These are phyloP conservation scores for Xylariales sp. DNA, from an alignment of 2,329 filamentous ascomycete genomes.

Conservation along the genomic window DNA sequence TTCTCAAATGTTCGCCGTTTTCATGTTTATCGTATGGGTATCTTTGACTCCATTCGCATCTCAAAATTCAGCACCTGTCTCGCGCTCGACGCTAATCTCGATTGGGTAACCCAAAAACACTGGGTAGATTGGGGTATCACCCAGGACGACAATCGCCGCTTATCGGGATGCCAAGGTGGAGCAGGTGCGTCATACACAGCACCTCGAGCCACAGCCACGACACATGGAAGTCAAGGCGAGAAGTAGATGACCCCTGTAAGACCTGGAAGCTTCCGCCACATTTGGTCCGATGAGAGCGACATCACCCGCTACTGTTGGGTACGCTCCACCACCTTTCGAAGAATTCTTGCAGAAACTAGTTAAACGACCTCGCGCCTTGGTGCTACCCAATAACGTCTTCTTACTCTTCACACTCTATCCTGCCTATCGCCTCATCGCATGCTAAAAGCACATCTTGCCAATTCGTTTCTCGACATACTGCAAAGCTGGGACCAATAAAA, in stretches of 20 bases:
- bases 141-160: conserved; percentile 19
- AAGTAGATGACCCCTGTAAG: neutral
- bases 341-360: neutral
- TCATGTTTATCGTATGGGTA: neutral
- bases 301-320: conserved; percentile 3
- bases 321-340: neutral
- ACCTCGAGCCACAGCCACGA: neutral
- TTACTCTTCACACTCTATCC: too few relatives aligned
- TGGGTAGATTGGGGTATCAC: too few relatives aligned
- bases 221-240: conserved; percentile 1
- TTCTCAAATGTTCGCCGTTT: conserved; percentile 5
- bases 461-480: too few relatives aligned
- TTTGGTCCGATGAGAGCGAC: conserved; percentile 3
- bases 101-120: conserved; percentile 17
- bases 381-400: too few relatives aligned
- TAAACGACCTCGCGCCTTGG: too few relatives aligned
- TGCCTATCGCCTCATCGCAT: too few relatives aligned
- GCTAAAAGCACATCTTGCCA: too few relatives aligned
- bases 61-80: conserved; percentile 8
- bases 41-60: too few relatives aligned
- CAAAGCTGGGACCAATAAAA: too few relatives aligned
- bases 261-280: conserved; percentile 14
- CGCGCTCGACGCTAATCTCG: conserved; percentile 11
- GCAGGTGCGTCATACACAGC: conserved; percentile 19
- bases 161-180: conserved; percentile 2